Base-by-base conservation (phyloP, 768 basidiomycete genomes). In the Tricholoma saponaceum region DNA sequence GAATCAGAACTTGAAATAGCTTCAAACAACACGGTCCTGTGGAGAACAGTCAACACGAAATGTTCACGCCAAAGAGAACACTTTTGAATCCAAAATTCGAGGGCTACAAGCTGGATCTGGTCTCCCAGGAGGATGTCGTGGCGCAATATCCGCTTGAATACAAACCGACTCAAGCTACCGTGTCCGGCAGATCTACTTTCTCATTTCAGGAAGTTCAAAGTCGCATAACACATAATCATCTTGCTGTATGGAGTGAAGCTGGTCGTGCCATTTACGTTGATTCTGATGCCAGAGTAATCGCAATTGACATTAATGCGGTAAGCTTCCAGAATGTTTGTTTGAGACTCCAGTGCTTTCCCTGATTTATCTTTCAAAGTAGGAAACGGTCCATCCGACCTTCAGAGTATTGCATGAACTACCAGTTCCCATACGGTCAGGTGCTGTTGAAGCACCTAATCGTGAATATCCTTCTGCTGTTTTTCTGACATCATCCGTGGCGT, bases 21-120 rank as follows among this genome's bases (percentile, higher is more conserved):
- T n/a, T n/a, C n/a, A n/a, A n/a, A n/a, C n/a, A n/a, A n/a, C n/a
- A n/a, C n/a, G 28, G 28, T 4, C 28, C 7, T 30, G 30, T 30
- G 2, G 30, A 30, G 5, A 35, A 35, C 33, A 35, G 10, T 35
- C 22, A 22, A 44, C 4, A 25, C 44, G 28, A 30, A 46, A 46
- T 62, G 12, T 84, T 85, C 62, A 66, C 63, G n/a, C 70, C 77
- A 9, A 72, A 79, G 5, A 81, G 81, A 41, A 66, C 76, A 28
- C 78, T 93, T 14, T 70, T 90, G 23, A 93, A 94, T 63, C 84
- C 90, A 1, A 89, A 87, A 62, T 95, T 95, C 57, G 92, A 95
- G 61, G 89, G 89, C 1, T 94, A 95, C 69, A 90, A 82, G 62
- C 78, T 95, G 25, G 79, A 85, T 59, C 72, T 83, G 3, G 74